Conservation (phyloP, 305 asterid species). For the Petunia hybrid region DNA sequence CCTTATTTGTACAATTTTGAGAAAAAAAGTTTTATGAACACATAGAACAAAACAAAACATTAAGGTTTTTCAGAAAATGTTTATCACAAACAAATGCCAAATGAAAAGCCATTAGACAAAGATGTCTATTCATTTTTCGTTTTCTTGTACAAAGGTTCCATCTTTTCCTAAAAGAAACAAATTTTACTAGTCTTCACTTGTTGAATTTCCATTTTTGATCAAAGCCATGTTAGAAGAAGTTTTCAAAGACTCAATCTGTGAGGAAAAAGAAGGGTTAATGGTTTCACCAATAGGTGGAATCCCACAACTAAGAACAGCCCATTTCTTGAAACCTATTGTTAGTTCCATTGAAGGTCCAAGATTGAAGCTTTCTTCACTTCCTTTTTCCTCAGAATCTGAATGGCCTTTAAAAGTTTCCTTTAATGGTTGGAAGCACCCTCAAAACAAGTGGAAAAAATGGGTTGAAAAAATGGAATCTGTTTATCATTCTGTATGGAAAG, state of each 20-base stretch:
- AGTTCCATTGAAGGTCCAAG: constrained; percentile 31
- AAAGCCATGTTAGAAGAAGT: constrained; percentile 11
- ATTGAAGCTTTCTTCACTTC: constrained; percentile 39
- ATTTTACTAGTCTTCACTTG: not conserved
- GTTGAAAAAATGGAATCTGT: not conserved
- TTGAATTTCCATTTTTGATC: not conserved
- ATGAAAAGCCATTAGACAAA: too few relatives aligned
- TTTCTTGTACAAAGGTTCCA: not conserved
- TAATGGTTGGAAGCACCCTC: constrained; percentile 34
- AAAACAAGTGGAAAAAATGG: constrained; percentile 30
- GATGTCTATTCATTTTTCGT: not conserved
- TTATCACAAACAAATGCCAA: too few relatives aligned
- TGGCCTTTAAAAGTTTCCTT: constrained; percentile 39
- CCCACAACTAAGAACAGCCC: constrained; percentile 31
- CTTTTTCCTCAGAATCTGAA: constrained; percentile 34
- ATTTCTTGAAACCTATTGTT: constrained; percentile 37
- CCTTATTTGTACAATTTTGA: too few relatives aligned
- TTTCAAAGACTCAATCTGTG: constrained; percentile 24
- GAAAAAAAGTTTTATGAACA: too few relatives aligned
- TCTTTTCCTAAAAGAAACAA: not conserved
- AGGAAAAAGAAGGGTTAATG: constrained; percentile 41
- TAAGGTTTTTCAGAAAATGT: too few relatives aligned
- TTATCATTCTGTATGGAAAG: constrained; percentile 16
- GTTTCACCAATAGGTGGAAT: constrained; percentile 37
- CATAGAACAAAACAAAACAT: too few relatives aligned